Evolutionary conservation across 352 stramenopile genomes (phyloP).

Genomic region (Pythium monospermum): DNA sequence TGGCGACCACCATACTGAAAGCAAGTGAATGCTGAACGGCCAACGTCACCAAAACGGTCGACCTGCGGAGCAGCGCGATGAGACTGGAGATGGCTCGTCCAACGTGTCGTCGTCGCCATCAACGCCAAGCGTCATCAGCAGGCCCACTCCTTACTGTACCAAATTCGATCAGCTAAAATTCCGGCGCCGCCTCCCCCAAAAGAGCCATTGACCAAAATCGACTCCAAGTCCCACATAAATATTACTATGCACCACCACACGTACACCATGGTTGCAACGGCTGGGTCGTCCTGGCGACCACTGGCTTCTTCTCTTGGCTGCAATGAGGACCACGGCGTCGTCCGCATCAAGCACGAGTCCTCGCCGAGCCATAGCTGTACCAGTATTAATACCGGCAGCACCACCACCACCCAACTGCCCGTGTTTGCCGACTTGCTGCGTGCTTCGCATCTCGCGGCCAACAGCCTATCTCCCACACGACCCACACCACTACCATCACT

Average conservation of each 20-base stretch:
- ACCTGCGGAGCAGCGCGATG: background rate
- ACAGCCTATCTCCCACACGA: too few species aligned
- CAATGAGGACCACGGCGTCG: background rate
- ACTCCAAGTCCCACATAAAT: background rate
- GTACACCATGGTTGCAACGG: background rate
- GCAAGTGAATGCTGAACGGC: conserved; percentile 4
- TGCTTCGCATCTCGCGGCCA: conserved; percentile 16
- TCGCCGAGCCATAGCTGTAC: background rate
- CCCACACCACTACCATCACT: too few species aligned
- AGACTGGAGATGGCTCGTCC: background rate
- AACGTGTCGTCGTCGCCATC: background rate
- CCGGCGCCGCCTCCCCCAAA: too few species aligned
- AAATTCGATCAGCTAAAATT: too few species aligned
- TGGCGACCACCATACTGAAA: background rate
- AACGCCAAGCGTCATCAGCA: too few species aligned
- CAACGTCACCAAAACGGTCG: conserved; percentile 8
- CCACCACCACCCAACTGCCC: conserved; percentile 1
- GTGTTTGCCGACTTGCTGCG: conserved; percentile 20
- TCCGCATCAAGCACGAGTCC: background rate
- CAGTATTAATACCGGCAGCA: conserved; percentile 3
- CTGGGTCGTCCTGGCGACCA: too few species aligned
- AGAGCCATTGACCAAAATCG: too few species aligned
- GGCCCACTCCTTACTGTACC: background rate
- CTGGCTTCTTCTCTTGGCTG: too few species aligned
- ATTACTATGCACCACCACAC: background rate